Evolutionary conservation across 192 early-diverging fungal genomes (phyloP).

Genomic region (Bifiguratus adelaidae): DNA sequence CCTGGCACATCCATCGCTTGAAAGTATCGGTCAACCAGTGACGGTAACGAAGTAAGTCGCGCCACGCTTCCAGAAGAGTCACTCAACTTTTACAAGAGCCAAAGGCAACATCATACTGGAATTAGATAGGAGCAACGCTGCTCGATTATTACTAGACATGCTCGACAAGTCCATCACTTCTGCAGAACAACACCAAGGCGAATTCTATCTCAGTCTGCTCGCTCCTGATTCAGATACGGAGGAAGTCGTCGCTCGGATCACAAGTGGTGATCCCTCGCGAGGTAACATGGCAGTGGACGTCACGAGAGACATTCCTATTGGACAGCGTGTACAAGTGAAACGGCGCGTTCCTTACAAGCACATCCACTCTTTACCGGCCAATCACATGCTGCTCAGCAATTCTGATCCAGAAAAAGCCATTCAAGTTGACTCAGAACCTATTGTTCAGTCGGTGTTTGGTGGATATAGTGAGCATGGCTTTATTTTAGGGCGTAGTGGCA

Average conservation of each 20-base stretch:
- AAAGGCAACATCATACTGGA: constrained; percentile 47
- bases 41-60: constrained; percentile 30
- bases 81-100: constrained; percentile 8
- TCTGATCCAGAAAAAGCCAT: constrained; percentile 3
- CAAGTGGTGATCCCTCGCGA: constrained; percentile 40
- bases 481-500: constrained; percentile 19
- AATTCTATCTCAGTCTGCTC: constrained; percentile 36
- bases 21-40: constrained; percentile 28
- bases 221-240: neutral
- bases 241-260: constrained; percentile 19
- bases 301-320: constrained; percentile 27
- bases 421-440: neutral
- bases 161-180: constrained; percentile 13
- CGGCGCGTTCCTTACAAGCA: too few relatives aligned
- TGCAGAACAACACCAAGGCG: constrained; percentile 27
- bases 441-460: constrained; percentile 19
- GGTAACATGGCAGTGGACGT: constrained; percentile 51
- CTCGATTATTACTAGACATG: constrained; percentile 28
- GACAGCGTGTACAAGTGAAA: constrained; percentile 38
- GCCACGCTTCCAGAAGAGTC: neutral
- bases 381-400: constrained; percentile 11
- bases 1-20: constrained; percentile 25
- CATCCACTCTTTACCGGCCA: constrained; percentile 3
- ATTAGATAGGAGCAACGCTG: constrained; percentile 34
- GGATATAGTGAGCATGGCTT: constrained; percentile 43